phyloP scores from a whole-genome alignment of 441 rosid species.

The Gossypium davidsonii region DNA sequence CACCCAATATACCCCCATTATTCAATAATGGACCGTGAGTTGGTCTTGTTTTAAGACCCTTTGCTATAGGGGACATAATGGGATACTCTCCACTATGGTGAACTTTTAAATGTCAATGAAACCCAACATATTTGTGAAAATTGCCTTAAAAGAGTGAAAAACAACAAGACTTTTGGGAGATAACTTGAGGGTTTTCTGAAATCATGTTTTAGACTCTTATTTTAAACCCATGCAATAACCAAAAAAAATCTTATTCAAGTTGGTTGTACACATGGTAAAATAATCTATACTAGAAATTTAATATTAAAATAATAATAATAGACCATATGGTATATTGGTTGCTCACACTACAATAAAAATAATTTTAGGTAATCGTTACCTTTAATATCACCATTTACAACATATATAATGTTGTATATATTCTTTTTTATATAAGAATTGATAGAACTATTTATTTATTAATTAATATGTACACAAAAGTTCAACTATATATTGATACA shows the following conservation, averaged over 20 bases:
- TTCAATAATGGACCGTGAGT: constrained; percentile 1
- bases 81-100: constrained; percentile 4
- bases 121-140: constrained; percentile 1
- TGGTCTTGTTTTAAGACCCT: background rate
- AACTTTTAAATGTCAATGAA: constrained; percentile 2
- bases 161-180: background rate
- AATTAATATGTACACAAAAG: too few species aligned
- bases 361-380: too few species aligned
- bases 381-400: too few species aligned
- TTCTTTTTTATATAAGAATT: too few species aligned
- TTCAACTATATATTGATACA: too few species aligned
- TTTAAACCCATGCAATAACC: background rate
- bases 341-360: too few species aligned
- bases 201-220: constrained; percentile 4
- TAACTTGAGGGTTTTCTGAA: constrained; percentile 13
- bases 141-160: background rate
- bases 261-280: background rate
- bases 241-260: background rate
- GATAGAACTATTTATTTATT: too few species aligned
- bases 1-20: background rate
- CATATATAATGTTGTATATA: too few species aligned
- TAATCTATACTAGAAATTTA: too few species aligned
- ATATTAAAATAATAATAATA: too few species aligned
- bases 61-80: constrained; percentile 4
- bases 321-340: too few species aligned